Percentiles rank a stretch among this genome's conserved stretches.
Conservation (phyloP, 2,329 filamentous ascomycete species). For the Cercospora zeae-maydis region DNA sequence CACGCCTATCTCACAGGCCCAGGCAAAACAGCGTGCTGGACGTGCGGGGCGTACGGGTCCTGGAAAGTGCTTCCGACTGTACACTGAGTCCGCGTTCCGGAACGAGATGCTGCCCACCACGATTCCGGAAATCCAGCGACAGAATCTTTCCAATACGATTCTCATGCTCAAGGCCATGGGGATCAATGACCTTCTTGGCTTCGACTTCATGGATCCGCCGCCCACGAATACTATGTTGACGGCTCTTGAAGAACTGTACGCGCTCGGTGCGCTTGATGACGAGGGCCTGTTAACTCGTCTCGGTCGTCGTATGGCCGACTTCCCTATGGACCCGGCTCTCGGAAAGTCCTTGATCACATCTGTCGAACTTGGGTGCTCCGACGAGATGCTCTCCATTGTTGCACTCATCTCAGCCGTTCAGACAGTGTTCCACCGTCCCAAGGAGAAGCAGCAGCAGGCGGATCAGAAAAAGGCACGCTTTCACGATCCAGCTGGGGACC, state of each 20-base stretch:
- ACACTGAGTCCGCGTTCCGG: constrained; percentile 92
- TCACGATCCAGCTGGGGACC: constrained; percentile 90
- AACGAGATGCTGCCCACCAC: constrained; percentile 96
- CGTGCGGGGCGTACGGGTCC: constrained; percentile 91
- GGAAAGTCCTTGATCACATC: constrained; percentile 87
- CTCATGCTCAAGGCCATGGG: constrained; percentile 99
- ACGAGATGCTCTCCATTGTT: constrained; percentile 91
- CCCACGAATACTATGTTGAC: constrained; percentile 98
- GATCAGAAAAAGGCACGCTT: constrained; percentile 98
- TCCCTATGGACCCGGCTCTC: constrained; percentile 92
- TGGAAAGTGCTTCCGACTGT: constrained; percentile 91
- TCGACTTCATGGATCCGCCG: constrained; percentile 98
- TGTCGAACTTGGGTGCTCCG: constrained; percentile 82
- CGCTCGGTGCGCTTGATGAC: constrained; percentile 85
- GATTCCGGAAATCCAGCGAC: constrained; percentile 92
- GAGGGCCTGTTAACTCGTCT: constrained; percentile 89
- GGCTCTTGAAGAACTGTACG: constrained; percentile 91
- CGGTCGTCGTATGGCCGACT: constrained; percentile 96
- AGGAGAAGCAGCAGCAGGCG: constrained; percentile 93
- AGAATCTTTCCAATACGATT: constrained; percentile 89
- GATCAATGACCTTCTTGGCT: constrained; percentile 94
- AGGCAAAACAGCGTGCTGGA: constrained; percentile 90
- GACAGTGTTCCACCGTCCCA: constrained; percentile 88
- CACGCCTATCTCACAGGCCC: constrained; percentile 92
- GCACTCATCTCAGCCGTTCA: constrained; percentile 81